Percentiles rank a stretch among this genome's conserved stretches.
Conservation (phyloP, 78 protist species). For the Dictyostelium capitatum region DNA sequence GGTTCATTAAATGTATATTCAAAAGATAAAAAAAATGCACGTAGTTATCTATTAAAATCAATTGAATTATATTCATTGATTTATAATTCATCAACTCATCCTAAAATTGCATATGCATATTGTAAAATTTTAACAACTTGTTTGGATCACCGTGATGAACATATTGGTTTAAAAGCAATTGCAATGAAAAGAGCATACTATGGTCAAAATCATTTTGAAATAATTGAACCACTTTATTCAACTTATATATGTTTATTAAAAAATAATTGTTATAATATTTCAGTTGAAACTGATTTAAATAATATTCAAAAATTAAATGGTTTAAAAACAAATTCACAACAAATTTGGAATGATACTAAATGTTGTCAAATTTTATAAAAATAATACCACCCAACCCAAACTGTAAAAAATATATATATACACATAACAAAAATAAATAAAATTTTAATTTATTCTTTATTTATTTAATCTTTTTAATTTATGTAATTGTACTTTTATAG, state of each 20-base stretch:
- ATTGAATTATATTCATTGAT: background rate
- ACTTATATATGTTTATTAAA: background rate
- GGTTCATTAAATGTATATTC: background rate
- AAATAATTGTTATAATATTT: background rate
- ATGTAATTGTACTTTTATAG: background rate
- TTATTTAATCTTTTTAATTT: background rate
- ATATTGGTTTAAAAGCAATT: background rate
- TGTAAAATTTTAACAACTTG: background rate
- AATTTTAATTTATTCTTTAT: background rate
- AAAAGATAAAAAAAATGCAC: background rate
- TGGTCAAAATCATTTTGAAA: conserved; percentile 2
- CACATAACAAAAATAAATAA: background rate
- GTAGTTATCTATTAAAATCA: background rate
- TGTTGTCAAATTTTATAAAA: conserved; percentile 3
- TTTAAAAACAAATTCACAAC: background rate
- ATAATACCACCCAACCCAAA: too few relatives aligned
- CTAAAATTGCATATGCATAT: conserved; percentile 3
- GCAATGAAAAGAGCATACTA: conserved; percentile 4
- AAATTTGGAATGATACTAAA: background rate
- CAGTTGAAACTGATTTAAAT: background rate
- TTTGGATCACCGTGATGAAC: background rate
- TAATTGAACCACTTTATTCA: conserved; percentile 1
- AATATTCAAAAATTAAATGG: conserved; percentile 6
- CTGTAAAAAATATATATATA: too few relatives aligned
- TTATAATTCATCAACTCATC: background rate